These are phyloP conservation scores for Allium fistulosum DNA, from an alignment of 106 monocot species.

Conservation along the genomic window DNA sequence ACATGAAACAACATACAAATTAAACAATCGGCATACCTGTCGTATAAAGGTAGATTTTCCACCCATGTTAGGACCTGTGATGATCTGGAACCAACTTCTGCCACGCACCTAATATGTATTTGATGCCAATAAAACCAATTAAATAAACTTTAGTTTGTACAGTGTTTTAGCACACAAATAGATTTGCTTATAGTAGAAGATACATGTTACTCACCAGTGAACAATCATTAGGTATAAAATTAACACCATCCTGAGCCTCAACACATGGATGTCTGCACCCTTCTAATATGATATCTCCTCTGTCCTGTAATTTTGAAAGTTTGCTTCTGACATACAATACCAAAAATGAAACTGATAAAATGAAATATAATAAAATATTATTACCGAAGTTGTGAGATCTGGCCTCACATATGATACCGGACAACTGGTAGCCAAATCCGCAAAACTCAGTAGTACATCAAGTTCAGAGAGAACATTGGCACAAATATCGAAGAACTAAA, in stretches of 20 bases:
- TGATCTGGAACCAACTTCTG: slow-evolving; percentile 97
- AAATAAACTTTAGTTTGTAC: no score
- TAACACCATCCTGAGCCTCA: slow-evolving; percentile 94
- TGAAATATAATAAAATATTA: slow-evolving; percentile 8
- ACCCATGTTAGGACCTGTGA: slow-evolving; percentile 99
- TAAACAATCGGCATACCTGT: slow-evolving; percentile 38
- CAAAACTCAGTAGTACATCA: slow-evolving; percentile 90
- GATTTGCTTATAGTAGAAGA: no score
- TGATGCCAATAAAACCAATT: no score
- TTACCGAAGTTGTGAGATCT: slow-evolving; percentile 74
- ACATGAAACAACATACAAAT: no score
- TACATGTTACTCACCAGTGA: slow-evolving; percentile 52
- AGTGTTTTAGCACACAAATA: no score
- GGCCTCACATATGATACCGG: slow-evolving; percentile 87
- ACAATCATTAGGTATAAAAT: slow-evolving; percentile 98
- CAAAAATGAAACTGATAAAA: not conserved
- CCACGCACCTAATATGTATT: slow-evolving; percentile 48
- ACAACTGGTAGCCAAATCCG: slow-evolving; percentile 78
- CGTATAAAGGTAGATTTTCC: slow-evolving; percentile 99
- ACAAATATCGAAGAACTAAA: slow-evolving; percentile 71
- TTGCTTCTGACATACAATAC: not conserved
- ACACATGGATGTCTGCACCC: slow-evolving; percentile 97
- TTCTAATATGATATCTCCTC: slow-evolving; percentile 89
- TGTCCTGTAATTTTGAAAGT: slow-evolving; percentile 43
- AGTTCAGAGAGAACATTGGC: slow-evolving; percentile 76